Base-by-base conservation (phyloP, 495 filamentous ascomycete genomes). In the Friedmanniomyces endolithicus region DNA sequence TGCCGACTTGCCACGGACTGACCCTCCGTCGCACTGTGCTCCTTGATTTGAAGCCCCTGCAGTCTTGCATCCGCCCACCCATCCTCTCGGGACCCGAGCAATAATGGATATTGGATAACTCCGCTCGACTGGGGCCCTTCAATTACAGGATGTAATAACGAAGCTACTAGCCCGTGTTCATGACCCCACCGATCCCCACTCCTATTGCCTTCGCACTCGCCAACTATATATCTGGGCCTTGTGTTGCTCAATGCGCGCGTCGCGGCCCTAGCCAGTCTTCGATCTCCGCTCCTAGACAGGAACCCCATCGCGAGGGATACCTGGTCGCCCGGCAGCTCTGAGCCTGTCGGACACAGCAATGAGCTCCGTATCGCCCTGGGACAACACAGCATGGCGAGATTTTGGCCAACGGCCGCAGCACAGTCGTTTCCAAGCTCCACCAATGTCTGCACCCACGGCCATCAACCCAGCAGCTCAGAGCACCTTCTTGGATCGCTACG, bases 381-480 rank as follows among this genome's bases (percentile, higher is more conserved):
- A 47, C 44, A 24, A 6, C 4, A 25, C 44, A 4, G 20, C 20
- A 47, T 47, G 44, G 44, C 19, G 44, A 47, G 44, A 16, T 29
- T 4, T 23, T 29, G 44, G 44, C 24, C 11, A 20, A 23, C 44
- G 16, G 12, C 23, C 44, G 19, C 44, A 47, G 12, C 16, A 47
- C 17, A 19, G 16, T 25, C 20, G 19, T 9, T 12, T 29, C 9
- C 43, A 49, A 12, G 16, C 41, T 49, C 45, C n/a, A 35, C 40
- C 22, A 11, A 17, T 51, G 19, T 56, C 54, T 11, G 46, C 54
- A n/a, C 54, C 54, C 9, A 51, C 47, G 6, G 54, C 45, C 20
- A 45, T 56, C 47, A 40, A 56, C 24, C 54, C 46, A 25, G 22
- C 45, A 22, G 3, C 24, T 1, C 54, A 56, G 33, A 50, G 54